These are phyloP conservation scores for Scheffersomyces spartinae DNA, from an alignment of 805 yeast genomes.

Conservation along the genomic window DNA sequence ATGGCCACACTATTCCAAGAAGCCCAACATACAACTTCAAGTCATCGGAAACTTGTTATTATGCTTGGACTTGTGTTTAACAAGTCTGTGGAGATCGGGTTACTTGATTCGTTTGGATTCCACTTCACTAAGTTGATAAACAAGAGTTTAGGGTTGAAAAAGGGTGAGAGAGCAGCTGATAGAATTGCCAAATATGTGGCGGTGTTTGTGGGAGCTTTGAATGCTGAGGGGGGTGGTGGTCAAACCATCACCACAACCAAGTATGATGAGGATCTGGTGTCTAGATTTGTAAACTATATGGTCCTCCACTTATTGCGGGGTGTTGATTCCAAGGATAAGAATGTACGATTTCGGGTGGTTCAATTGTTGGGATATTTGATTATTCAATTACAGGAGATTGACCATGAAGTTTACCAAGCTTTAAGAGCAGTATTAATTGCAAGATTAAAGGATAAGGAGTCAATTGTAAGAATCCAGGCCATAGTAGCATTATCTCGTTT, in stretches of 20 bases:
- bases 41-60: conserved; percentile 65
- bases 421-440: conserved; percentile 49
- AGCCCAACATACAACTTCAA: conserved; percentile 61
- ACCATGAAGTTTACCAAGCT: conserved; percentile 55
- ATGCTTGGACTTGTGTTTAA: conserved; percentile 48
- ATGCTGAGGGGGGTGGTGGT: conserved; percentile 9
- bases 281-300: conserved; percentile 47
- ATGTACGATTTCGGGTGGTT: conserved; percentile 70
- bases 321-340: conserved; percentile 60
- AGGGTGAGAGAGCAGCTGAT: conserved; percentile 63
- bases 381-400: conserved; percentile 63
- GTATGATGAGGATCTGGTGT: conserved; percentile 29
- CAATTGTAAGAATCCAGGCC: conserved; percentile 74
- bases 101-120: conserved; percentile 48
- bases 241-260: conserved; percentile 15
- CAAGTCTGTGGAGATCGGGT: conserved; percentile 39
- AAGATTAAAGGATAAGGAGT: conserved; percentile 66
- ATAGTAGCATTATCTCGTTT: conserved; percentile 68
- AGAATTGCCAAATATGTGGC: conserved; percentile 61
- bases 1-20: conserved; percentile 67
- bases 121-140: conserved; percentile 52
- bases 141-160: conserved; percentile 55
- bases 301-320: conserved; percentile 68
- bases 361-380: conserved; percentile 65
- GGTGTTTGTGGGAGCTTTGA: conserved; percentile 33